Evolutionary conservation across 495 filamentous ascomycete genomes (phyloP), one percentile per base, ranked within the genome.

Genomic region (Aspergillus steynii): DNA sequence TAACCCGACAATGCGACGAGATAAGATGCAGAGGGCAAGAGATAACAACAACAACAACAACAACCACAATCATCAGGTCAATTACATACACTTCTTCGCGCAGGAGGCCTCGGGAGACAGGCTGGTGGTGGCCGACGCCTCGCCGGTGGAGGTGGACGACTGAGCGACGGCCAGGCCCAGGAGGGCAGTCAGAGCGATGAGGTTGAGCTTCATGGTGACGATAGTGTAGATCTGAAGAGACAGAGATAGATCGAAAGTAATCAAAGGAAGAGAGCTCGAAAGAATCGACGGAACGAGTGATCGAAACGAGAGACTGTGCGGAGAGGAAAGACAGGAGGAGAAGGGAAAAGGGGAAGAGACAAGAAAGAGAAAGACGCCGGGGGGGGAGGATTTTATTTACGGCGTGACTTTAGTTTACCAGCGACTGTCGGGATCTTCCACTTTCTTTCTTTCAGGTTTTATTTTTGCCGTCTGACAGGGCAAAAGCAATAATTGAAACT

Each of bases 161-260:
- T 71, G 68, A 45, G 73, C 71, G 29, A 62, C 73, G 45, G 72
- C 71, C 52, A 81, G 50, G 60, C 69, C 72, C 52, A 77, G 59
- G 42, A 79, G 61, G 46, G 70, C 64, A 51, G 74, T 68, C 32
- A 81, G 58, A 42, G 71, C 69, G 53, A 81, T 29, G 54, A 78
- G 27, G 56, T 59, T 76, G 68, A 80, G 56, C 73, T 80, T 79
- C 78, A 80, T 80, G 42, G 59, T 73, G 74, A 65, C 37, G 47
- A 34, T 1, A 10, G 8, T 42, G 12, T 0, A 34, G 31, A 14
- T 42, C 50, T 48, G 50, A 61, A 61, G 53, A 47, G 56, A 69
- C 56, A 61, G 56, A 61, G 53, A n/a, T 53, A 55, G 54, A 31
- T 28, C 34, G 31, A 29, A 55, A 20, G 20, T 20, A 0, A 20